Percentiles rank a stretch among this genome's conserved stretches.
These are phyloP conservation scores for Hevea brasiliensis DNA, from an alignment of 345 rosid species.

Conservation along the genomic window DNA sequence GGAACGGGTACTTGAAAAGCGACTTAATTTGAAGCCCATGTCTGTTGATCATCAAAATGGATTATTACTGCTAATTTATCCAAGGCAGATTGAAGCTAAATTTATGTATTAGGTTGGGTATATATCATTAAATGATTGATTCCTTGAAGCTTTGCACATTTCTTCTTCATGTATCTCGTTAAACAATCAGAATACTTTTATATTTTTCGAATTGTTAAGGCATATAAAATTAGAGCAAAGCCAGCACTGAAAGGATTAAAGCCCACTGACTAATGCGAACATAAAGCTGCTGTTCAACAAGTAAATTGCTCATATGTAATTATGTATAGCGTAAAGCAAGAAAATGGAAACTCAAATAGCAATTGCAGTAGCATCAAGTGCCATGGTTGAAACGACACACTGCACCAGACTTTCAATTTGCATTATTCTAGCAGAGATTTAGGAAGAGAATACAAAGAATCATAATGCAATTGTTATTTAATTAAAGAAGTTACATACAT, in stretches of 20 bases:
- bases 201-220: background rate
- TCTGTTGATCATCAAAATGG: background rate
- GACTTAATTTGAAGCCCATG: background rate
- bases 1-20: background rate
- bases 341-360: too few species aligned
- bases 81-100: background rate
- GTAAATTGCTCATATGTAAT: background rate
- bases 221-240: too few species aligned
- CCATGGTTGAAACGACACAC: too few species aligned
- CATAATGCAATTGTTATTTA: background rate
- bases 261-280: background rate
- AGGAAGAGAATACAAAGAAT: background rate
- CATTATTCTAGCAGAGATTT: too few species aligned
- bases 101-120: background rate
- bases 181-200: background rate
- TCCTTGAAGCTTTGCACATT: background rate
- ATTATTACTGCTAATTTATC: background rate
- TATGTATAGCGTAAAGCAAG: too few species aligned
- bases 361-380: too few species aligned
- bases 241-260: background rate
- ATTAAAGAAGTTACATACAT: slow-evolving; percentile 7
- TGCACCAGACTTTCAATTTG: too few species aligned
- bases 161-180: background rate
- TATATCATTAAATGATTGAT: background rate
- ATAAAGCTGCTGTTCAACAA: background rate